Conservation (phyloP, 176 grass and related monocot genomes). For the Bonia amplexicaulis region DNA sequence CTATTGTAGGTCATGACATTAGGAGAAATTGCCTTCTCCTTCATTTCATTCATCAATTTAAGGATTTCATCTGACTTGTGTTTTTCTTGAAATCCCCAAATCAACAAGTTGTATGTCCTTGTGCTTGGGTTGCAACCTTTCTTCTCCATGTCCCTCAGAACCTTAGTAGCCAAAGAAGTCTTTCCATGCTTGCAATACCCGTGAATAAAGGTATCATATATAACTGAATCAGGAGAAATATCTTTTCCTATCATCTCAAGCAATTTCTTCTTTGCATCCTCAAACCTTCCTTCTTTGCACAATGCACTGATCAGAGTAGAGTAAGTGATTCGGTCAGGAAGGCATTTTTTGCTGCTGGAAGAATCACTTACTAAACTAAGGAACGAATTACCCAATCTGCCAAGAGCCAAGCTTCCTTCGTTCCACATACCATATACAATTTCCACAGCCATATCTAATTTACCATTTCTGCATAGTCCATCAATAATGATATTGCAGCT, state of each 20-base stretch:
- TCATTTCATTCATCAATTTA: constrained; percentile 82
- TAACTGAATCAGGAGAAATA: constrained; percentile 68
- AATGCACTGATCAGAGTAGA: constrained; percentile 70
- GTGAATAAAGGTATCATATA: constrained; percentile 83
- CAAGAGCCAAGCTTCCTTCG: constrained; percentile 73
- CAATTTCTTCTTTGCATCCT: constrained; percentile 81
- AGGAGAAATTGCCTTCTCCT: constrained; percentile 56
- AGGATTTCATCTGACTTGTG: constrained; percentile 69
- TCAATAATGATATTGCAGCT: constrained; percentile 94
- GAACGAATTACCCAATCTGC: constrained; percentile 72
- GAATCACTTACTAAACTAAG: constrained; percentile 49
- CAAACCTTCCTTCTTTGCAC: constrained; percentile 64
- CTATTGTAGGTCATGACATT: constrained; percentile 83
- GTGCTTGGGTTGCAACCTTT: constrained; percentile 74
- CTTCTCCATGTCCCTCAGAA: constrained; percentile 90
- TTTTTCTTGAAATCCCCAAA: constrained; percentile 74
- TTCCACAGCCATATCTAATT: constrained; percentile 73
- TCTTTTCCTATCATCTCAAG: constrained; percentile 79
- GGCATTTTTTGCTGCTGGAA: constrained; percentile 49
- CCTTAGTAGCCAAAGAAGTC: constrained; percentile 70
- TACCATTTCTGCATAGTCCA: constrained; percentile 70
- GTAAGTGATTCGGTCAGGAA: constrained; percentile 79
- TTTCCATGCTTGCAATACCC: constrained; percentile 80
- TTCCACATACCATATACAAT: constrained; percentile 92
- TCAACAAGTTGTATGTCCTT: constrained; percentile 89